A percentile compares a stretch with the other conserved stretches of the same genome.
These are phyloP conservation scores for Calonectria ilicicola DNA, from an alignment of 2,329 filamentous ascomycete genomes.

Conservation along the genomic window DNA sequence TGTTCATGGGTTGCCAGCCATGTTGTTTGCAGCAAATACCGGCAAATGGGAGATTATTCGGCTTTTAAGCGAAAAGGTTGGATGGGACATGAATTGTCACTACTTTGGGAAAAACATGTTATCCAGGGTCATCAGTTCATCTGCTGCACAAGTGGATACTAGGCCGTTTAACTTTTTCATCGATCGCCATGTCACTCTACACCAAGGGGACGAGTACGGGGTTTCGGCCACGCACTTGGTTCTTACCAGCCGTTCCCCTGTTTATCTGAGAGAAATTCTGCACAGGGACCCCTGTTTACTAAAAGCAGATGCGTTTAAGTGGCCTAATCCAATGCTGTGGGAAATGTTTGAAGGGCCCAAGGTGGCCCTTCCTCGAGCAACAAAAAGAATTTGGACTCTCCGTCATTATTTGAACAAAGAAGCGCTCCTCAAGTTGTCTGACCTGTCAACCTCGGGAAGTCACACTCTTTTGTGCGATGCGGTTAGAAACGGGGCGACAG, in stretches of 20 bases:
- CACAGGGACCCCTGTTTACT: not conserved
- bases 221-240: not conserved
- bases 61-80: not conserved
- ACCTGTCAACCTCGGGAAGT: not conserved
- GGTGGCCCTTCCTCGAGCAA: not conserved
- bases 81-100: not conserved
- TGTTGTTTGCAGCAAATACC: not conserved
- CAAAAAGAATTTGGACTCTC: not conserved
- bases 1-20: not conserved
- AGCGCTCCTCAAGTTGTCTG: not conserved
- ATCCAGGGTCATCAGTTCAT: not conserved
- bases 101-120: not conserved
- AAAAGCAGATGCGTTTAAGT: not conserved
- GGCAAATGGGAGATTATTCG: not conserved
- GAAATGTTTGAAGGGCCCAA: not conserved
- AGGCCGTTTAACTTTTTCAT: not conserved
- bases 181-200: not conserved
- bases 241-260: not conserved
- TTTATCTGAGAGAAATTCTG: not conserved
- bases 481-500: not conserved
- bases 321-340: not conserved
- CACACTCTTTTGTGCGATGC: conserved; percentile 12
- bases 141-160: not conserved
- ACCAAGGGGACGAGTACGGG: not conserved
- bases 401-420: not conserved